Evolutionary conservation across 306 rosid genomes (phyloP).

Genomic region (Cajanus cajan): DNA sequence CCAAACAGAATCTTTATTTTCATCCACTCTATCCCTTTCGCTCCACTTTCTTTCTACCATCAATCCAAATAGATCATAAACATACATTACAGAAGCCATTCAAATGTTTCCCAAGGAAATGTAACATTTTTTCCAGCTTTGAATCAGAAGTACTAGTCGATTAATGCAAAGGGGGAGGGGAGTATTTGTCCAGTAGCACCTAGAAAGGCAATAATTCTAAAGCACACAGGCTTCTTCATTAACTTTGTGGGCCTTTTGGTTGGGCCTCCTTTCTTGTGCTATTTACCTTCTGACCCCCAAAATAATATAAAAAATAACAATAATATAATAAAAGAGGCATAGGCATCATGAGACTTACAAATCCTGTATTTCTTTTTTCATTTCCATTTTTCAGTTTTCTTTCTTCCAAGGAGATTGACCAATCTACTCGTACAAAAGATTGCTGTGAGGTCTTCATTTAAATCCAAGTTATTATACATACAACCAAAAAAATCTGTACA

Average conservation of each 20-base stretch:
- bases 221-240: background rate
- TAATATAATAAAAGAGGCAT: background rate
- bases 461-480: conserved; percentile 66
- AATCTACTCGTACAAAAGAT: conserved; percentile 44
- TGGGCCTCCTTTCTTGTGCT: background rate
- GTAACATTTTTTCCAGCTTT: no score
- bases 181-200: no score
- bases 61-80: no score
- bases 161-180: no score
- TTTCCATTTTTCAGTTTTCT: background rate
- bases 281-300: background rate
- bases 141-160: no score
- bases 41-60: no score
- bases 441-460: conserved; percentile 45
- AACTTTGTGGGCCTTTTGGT: background rate
- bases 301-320: background rate
- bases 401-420: conserved; percentile 23
- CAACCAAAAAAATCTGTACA: conserved; percentile 68
- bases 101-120: no score
- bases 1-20: no score
- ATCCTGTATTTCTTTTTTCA: conserved; percentile 33
- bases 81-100: no score
- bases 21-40: no score
- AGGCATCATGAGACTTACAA: background rate
- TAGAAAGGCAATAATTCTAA: no score